These are phyloP conservation scores for Avicennia marina DNA, from an alignment of 257 asterid species.

Conservation along the genomic window DNA sequence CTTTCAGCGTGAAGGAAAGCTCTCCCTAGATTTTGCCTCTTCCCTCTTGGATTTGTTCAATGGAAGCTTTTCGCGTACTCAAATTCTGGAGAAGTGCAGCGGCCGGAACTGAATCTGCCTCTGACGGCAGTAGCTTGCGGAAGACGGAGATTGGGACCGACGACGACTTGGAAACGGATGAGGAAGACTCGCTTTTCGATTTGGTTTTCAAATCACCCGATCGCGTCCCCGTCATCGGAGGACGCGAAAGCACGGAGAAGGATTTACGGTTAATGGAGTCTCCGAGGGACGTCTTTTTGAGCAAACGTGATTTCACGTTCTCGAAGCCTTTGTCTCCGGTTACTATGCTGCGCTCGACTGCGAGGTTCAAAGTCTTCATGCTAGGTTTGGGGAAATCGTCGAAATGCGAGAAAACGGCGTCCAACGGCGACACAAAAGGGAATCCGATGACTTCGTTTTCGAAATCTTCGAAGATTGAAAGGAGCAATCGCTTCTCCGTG, in stretches of 20 bases:
- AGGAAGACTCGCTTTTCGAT: conserved; percentile 72
- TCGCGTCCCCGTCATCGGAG: conserved; percentile 3
- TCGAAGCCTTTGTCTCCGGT: conserved; percentile 47
- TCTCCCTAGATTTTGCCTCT: not conserved
- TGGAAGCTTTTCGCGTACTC: conserved; percentile 50
- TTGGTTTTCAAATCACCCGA: conserved; percentile 49
- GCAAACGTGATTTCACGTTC: conserved; percentile 19
- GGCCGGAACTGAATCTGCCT: conserved; percentile 18
- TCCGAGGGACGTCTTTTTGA: conserved; percentile 31
- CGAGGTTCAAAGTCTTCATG: conserved; percentile 49
- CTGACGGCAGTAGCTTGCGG: conserved; percentile 18
- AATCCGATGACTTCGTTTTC: conserved; percentile 16
- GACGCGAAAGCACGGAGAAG: conserved; percentile 10
- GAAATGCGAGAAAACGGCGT: conserved; percentile 31
- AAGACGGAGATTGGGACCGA: conserved; percentile 10
- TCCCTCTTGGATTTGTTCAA: not conserved
- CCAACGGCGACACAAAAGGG: conserved; percentile 8
- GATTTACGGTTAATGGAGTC: conserved; percentile 30
- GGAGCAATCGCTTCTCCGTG: conserved; percentile 30
- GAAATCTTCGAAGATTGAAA: conserved; percentile 22
- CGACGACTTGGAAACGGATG: conserved; percentile 30
- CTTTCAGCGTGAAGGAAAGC: not conserved
- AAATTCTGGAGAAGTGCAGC: conserved; percentile 45
- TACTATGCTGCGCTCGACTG: conserved; percentile 48
- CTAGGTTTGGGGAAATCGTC: conserved; percentile 48